Conservation (phyloP, 179 eudicot species). For the Dionaea muscipula region DNA sequence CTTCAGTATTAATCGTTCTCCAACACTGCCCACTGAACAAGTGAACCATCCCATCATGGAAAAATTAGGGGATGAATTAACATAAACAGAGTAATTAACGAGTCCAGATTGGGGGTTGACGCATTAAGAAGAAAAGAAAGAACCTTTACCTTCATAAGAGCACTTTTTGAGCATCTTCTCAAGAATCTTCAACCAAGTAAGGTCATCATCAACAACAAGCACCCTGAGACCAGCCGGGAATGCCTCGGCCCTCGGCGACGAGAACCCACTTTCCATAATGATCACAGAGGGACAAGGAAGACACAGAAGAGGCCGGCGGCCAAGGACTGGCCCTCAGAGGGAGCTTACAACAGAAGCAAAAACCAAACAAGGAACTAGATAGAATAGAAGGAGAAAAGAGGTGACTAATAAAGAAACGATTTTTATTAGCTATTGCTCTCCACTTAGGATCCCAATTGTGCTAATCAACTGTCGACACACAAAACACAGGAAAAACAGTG, state of each 20-base stretch:
- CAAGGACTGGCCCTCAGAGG: neutral
- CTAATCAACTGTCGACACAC: no score
- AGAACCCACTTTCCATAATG: conserved; percentile 46
- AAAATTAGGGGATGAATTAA: conserved; percentile 20
- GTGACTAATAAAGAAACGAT: no score
- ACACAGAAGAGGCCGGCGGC: neutral
- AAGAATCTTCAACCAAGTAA: conserved; percentile 65
- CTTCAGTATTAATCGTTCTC: no score
- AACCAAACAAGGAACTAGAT: no score
- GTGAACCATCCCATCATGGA: no score
- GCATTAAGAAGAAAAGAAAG: neutral
- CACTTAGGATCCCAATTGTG: no score
- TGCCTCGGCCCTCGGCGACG: conserved; percentile 47
- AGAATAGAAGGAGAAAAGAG: no score
- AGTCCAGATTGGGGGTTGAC: neutral
- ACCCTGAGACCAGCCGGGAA: conserved; percentile 83
- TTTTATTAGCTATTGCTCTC: no score
- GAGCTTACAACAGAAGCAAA: conserved; percentile 1
- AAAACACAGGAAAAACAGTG: no score
- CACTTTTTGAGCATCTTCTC: conserved; percentile 94
- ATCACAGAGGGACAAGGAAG: neutral
- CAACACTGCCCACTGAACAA: no score
- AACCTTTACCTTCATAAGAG: conserved; percentile 54
- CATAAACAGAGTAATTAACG: neutral
- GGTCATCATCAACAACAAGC: conserved; percentile 87